These are phyloP conservation scores for Bisporella sp. DNA, from an alignment of 2,329 filamentous ascomycete species.

Conservation along the genomic window DNA sequence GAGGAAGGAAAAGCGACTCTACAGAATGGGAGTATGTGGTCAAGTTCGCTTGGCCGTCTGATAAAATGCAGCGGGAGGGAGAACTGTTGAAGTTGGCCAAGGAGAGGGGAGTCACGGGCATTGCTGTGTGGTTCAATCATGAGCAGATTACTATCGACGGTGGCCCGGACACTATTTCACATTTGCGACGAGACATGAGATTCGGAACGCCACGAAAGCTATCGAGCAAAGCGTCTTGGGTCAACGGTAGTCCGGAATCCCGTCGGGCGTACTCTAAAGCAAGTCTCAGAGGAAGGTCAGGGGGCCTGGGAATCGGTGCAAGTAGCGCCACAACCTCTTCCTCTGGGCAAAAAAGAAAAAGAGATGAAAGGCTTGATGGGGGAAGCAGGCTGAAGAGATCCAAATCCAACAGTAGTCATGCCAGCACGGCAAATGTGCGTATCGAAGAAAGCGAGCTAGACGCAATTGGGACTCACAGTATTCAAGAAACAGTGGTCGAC, in stretches of 20 bases:
- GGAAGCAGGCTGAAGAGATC: conserved; percentile 13
- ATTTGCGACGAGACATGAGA: conserved; percentile 19
- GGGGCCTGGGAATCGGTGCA: conserved; percentile 8
- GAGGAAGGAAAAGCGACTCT: conserved; percentile 10
- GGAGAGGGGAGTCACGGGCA: conserved; percentile 21
- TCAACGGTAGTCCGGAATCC: conserved; percentile 12
- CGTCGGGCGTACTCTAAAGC: conserved; percentile 12
- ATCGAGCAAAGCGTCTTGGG: conserved; percentile 16
- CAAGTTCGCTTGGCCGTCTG: conserved; percentile 28
- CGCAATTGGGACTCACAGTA: conserved; percentile 11
- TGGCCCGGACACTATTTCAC: conserved; percentile 16
- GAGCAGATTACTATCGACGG: conserved; percentile 19
- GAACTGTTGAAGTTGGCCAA: conserved; percentile 22
- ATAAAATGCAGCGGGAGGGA: conserved; percentile 22
- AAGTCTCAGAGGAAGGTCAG: conserved; percentile 11
- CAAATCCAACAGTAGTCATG: conserved; percentile 13
- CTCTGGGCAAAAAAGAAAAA: conserved; percentile 14
- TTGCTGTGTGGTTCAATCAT: conserved; percentile 23
- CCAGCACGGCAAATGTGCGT: conserved; percentile 7
- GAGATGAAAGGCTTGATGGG: conserved; percentile 12
- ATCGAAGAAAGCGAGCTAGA: conserved; percentile 14
- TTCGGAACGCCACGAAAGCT: conserved; percentile 16
- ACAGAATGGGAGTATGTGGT: conserved; percentile 19
- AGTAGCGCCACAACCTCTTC: conserved; percentile 7
- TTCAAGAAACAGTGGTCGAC: conserved; percentile 14